Evolutionary conservation across 768 basidiomycete species (phyloP).

Genomic region (Cystofilobasidium bisporidii): DNA sequence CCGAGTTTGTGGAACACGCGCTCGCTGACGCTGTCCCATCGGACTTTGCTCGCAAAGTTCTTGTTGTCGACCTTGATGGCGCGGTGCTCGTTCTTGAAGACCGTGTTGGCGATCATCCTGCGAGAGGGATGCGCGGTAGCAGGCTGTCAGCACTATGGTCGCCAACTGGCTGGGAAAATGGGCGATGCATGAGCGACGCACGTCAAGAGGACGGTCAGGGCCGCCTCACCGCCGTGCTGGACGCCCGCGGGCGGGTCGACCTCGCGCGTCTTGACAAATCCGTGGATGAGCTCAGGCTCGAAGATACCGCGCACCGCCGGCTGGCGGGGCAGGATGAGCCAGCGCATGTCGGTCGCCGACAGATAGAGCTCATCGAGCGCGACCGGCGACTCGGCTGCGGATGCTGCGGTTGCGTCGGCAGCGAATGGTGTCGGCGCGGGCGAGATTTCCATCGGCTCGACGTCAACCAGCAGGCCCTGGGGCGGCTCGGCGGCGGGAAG

Average conservation of each 20-base stretch:
- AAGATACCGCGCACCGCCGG: constrained; percentile 11
- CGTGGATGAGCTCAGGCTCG: constrained; percentile 2
- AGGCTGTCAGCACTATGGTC: no score
- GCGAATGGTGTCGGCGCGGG: neutral
- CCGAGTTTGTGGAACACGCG: constrained; percentile 4
- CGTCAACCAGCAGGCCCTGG: neutral
- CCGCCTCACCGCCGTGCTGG: constrained; percentile 12
- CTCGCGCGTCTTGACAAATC: neutral
- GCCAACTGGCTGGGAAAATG: no score
- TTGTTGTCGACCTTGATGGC: constrained; percentile 18
- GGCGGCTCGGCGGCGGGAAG: neutral
- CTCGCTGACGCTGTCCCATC: constrained; percentile 18
- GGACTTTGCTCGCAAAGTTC: constrained; percentile 13
- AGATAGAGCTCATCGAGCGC: constrained; percentile 8
- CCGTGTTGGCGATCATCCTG: constrained; percentile 21
- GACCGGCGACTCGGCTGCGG: neutral
- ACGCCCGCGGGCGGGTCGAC: constrained; percentile 10
- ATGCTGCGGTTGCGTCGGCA: neutral
- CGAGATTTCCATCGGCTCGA: neutral
- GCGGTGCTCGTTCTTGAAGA: constrained; percentile 6
- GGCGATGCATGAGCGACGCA: neutral
- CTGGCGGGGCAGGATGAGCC: constrained; percentile 9
- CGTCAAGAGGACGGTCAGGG: constrained; percentile 18
- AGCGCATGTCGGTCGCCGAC: constrained; percentile 12
- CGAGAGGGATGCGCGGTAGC: no score